Base-by-base conservation (phyloP, 73 alveolate species). In the Paramecium tetraurelia region DNA sequence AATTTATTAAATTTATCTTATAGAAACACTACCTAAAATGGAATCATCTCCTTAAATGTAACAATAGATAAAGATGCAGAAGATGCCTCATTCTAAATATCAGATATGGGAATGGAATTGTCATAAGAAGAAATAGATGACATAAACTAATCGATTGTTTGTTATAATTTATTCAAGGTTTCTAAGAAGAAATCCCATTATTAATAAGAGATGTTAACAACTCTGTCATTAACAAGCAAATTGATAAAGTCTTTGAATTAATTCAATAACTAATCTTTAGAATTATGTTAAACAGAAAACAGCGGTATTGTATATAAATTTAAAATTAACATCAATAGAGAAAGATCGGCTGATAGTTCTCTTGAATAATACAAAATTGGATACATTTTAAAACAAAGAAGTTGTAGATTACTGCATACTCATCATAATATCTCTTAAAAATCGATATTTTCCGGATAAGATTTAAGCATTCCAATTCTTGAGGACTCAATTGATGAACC, bases 1-100 rank as follows among this genome's bases (percentile, higher is more conserved):
- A 80, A 80, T 20, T 41, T 80, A 41, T 58, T 80, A 24, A 80
- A 80, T 80, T 38, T 38, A 21, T 80, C 90, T 0, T 80, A 80
- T 24, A n/a, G 90, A 80, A 18, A 43, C 7, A 80, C 72, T 0
- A 31, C 36, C 11, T 11, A 40, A 31, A 63, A 63, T 24, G 86
- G 86, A 11, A 4, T 20, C 6, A 36, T 72, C 4, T 36, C 46
- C 4, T 33, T 72, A 72, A 43, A 72, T 35, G 20, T 72, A 36
- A 20, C 18, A 4, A 33, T 36, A 14, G 86, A 72, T 38, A 35
- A 20, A 20, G 36, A 40, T 0, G 11, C 38, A 14, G 46, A 72
- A 36, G 86, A 21, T 4, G 33, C 59, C 12, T 38, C 18, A 29
- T 72, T 72, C 18, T 2, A 6, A 36, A 40, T 72, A 35, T 35